phyloP scores from a whole-genome alignment of 1,284 basidiomycete species.

The Sphagnurus paluster region DNA sequence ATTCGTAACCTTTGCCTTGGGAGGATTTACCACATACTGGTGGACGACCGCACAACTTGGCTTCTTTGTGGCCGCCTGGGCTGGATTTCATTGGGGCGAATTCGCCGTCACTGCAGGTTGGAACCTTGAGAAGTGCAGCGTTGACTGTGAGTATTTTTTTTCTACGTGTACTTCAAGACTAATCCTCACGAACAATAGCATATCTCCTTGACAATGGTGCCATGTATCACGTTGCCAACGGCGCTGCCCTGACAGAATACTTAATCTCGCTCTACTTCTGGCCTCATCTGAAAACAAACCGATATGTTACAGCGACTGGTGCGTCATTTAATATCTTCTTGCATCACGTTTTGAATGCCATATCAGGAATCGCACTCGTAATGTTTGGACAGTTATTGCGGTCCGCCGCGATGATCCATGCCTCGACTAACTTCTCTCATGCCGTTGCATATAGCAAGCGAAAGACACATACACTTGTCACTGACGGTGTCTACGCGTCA shows the following conservation, averaged over 20 bases:
- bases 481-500: slow-evolving; percentile 83
- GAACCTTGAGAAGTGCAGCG: slow-evolving; percentile 90
- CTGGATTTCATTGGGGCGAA: slow-evolving; percentile 91
- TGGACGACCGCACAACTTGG: slow-evolving; percentile 80
- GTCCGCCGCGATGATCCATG: slow-evolving; percentile 94
- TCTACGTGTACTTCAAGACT: slow-evolving; percentile 1
- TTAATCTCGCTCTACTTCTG: slow-evolving; percentile 68
- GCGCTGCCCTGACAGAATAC: slow-evolving; percentile 80
- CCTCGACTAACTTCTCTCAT: slow-evolving; percentile 93
- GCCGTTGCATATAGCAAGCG: slow-evolving; percentile 75
- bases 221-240: slow-evolving; percentile 87
- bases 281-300: slow-evolving; percentile 56
- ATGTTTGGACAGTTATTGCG: slow-evolving; percentile 78
- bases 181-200: slow-evolving; percentile 48
- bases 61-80: slow-evolving; percentile 80
- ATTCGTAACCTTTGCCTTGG: slow-evolving; percentile 43
- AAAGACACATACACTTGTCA: slow-evolving; percentile 78
- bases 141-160: slow-evolving; percentile 90
- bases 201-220: slow-evolving; percentile 92
- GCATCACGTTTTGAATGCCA: slow-evolving; percentile 4
- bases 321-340: slow-evolving; percentile 17
- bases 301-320: slow-evolving; percentile 62
- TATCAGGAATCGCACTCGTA: slow-evolving; percentile 39
- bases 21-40: slow-evolving; percentile 48
- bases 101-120: slow-evolving; percentile 95